Evolutionary conservation across 805 yeast species (phyloP).

Genomic region (Candida methanosorbosa): DNA sequence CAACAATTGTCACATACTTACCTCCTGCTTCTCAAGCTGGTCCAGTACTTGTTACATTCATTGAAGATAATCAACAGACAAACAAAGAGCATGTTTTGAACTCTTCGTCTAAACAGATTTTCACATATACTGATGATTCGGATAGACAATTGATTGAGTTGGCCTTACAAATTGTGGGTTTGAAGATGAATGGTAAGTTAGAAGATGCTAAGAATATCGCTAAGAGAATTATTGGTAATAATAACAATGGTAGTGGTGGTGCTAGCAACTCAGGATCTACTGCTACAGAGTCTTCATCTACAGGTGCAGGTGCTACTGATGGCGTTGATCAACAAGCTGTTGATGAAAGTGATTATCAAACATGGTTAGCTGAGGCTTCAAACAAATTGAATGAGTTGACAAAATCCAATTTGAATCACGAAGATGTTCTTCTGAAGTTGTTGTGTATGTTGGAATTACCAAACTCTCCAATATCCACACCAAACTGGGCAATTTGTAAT

Average conservation of each 20-base stretch:
- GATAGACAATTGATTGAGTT: conserved; percentile 91
- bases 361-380: conserved; percentile 48
- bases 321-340: not conserved
- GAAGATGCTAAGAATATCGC: conserved; percentile 96
- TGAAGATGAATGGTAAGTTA: conserved; percentile 91
- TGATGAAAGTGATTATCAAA: conserved; percentile 19
- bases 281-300: conserved; percentile 9
- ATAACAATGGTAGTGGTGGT: conserved; percentile 23
- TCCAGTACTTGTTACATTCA: conserved; percentile 83
- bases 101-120: conserved; percentile 42
- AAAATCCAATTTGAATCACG: conserved; percentile 35
- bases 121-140: conserved; percentile 91
- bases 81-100: conserved; percentile 8
- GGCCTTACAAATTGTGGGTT: conserved; percentile 92
- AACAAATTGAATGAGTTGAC: conserved; percentile 40
- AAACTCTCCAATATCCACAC: conserved; percentile 48
- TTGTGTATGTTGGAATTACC: conserved; percentile 54
- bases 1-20: conserved; percentile 85
- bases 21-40: conserved; percentile 91
- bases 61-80: conserved; percentile 22
- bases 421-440: conserved; percentile 40
- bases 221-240: conserved; percentile 75
- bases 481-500: conserved; percentile 79
- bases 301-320: conserved; percentile 6
- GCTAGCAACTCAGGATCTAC: conserved; percentile 9